phyloP scores from a whole-genome alignment of 768 basidiomycete species.

The Tulasnella sp. region DNA sequence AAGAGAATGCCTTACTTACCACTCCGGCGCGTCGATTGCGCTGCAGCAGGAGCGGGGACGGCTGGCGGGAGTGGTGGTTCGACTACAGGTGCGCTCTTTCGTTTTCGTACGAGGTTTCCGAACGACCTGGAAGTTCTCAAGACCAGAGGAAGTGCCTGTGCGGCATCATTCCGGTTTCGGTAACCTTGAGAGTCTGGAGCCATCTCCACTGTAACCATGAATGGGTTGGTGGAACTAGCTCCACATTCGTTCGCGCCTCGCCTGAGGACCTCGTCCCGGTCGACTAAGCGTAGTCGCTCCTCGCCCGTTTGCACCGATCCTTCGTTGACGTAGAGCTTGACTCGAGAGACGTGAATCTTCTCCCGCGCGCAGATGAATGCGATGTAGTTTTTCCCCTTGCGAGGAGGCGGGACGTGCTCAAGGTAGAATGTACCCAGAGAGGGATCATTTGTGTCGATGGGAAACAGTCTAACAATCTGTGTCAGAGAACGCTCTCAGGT shows the following conservation, averaged over 20 bases:
- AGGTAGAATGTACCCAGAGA: conserved; percentile 8
- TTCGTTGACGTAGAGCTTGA: conserved; percentile 14
- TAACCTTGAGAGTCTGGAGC: neutral
- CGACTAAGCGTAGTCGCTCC: neutral
- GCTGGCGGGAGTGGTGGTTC: neutral
- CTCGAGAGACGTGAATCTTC: conserved; percentile 16
- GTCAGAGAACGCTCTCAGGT: too few species aligned
- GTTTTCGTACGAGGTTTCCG: neutral
- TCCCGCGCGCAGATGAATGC: conserved; percentile 20
- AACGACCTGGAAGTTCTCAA: neutral
- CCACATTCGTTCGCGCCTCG: neutral
- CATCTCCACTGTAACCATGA: conserved; percentile 8
- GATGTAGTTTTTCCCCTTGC: neutral
- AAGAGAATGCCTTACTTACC: neutral
- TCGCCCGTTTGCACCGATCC: neutral
- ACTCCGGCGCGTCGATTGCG: neutral
- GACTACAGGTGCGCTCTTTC: neutral
- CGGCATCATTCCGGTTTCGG: neutral
- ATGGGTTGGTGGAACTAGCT: neutral
- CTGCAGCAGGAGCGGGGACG: neutral
- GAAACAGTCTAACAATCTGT: neutral
- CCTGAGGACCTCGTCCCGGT: neutral
- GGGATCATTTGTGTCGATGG: neutral
- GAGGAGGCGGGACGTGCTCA: conserved; percentile 21
- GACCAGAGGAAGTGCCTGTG: neutral